Evolutionary conservation across 2,329 filamentous ascomycete species (phyloP), one percentile per base, ranked within the genome.

Genomic region (Botryotinia globosa): DNA sequence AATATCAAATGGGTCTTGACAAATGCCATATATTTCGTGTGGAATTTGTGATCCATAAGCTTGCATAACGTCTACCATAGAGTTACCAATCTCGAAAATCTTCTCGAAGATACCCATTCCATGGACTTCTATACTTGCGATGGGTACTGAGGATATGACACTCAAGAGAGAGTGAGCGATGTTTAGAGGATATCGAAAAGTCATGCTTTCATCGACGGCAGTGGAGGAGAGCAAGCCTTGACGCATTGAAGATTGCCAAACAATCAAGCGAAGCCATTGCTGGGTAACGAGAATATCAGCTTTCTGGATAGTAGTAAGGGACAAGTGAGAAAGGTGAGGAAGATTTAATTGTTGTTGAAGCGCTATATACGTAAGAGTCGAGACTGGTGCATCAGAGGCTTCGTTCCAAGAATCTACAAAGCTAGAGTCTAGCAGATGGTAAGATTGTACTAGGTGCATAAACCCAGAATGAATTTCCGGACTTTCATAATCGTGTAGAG

Each of bases 191-290:
- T 88, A 90, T 45, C 85, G 85, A 81, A 90, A 90, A 48, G 85
- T 87, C 85, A 90, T 87, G 64, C 88, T 86, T 74, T 85, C 85
- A 72, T 91, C 87, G 10, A 84, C 81, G 0, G 89, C 84, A 4
- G 85, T 85, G 45, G 87, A 88, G 45, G 88, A 90, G 32, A 92
- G 83, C 37, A 89, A 86, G 6, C 89, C 88, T 76, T 91, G 89
- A 32, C 87, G 87, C 77, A 91, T 91, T 4, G 89, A 90, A 2
- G 90, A 85, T 77, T 92, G 90, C 90, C 90, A 92, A n/a, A 92
- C 87, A 82, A 92, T 90, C 1, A 89, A 87, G 29, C 88, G 85
- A 7, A 92, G 83, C 90, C 90, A 92, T 77, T 91, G 89, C 78
- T 92, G 90, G 3, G 89, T 92, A 70, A 91, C 87, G 61, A 91